Evolutionary conservation across 2,329 filamentous ascomycete genomes (phyloP).

Genomic region (Apiospora malaysiana): DNA sequence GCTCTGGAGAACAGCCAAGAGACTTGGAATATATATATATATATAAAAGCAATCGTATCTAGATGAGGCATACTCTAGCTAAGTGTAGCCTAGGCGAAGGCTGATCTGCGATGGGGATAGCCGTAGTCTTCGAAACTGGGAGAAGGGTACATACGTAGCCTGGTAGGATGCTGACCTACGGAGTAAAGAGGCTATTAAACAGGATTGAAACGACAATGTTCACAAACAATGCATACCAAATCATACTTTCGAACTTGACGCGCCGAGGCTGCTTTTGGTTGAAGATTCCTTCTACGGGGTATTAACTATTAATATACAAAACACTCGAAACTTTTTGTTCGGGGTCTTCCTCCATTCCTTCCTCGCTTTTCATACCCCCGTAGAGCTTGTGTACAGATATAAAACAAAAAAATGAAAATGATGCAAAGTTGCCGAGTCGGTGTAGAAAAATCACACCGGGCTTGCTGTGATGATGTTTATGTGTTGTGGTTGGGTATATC

Average conservation of each 20-base stretch:
- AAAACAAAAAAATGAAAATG: background rate
- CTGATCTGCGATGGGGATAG: no score
- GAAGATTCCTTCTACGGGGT: slow-evolving; percentile 9
- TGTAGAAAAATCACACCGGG: background rate
- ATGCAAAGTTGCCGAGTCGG: background rate
- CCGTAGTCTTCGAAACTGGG: background rate
- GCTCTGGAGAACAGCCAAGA: no score
- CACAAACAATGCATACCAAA: background rate
- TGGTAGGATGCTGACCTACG: background rate
- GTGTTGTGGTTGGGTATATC: slow-evolving; percentile 13
- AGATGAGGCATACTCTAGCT: no score
- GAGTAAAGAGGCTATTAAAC: background rate
- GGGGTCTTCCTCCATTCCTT: background rate
- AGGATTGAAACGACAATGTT: background rate
- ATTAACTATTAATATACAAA: slow-evolving; percentile 21
- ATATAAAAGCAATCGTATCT: no score
- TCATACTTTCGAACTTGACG: background rate
- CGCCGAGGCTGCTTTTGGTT: background rate
- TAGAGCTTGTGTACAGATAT: slow-evolving; percentile 9
- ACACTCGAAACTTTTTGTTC: background rate
- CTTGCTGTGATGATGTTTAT: slow-evolving; percentile 12
- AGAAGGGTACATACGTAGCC: background rate
- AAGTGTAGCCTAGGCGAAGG: no score
- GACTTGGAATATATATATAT: no score
- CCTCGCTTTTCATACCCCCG: background rate